Base-by-base conservation (phyloP, 768 basidiomycete genomes). In the Crassisporium funariophilum region DNA sequence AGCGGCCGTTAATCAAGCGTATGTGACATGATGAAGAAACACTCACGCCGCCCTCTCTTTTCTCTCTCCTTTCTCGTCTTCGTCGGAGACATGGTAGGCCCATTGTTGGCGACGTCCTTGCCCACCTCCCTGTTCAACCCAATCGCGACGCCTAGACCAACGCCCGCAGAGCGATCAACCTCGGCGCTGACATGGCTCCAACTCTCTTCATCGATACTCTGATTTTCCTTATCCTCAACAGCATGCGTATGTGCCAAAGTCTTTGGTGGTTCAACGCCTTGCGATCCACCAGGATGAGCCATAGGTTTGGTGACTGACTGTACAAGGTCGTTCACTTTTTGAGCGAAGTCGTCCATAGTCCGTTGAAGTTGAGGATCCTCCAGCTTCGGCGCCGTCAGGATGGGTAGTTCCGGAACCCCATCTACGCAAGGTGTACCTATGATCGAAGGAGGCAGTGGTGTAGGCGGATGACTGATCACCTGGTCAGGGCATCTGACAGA, bases 21-120 rank as follows among this genome's bases (percentile, higher is more conserved):
- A 11, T 19, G 46, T 17, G 29, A 12, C 23, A 37, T 21, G n/a
- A 19, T 25, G 23, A 41, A 33, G 38, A 42, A 34, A 22, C 27
- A 70, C 82, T 67, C 64, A 88, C 86, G 78, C 53, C 75, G 73
- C 22, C 61, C 66, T 46, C 77, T 84, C 59, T 73, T 76, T 41
- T 79, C 77, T 63, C 74, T 84, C 56, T 70, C 73, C 53, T 73
- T 77, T 55, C 65, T 77, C 19, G 61, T 62, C 34, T 69, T 69
- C 8, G 55, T 31, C 24, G 58, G 57, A 1, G 58, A 54, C 24
- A 55, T 42, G 9, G 46, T 55, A n/a, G 58, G 61, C 4, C 61
- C 58, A 16, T 64, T 48, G 40, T 67, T 66, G 13, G 50, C 49
- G 35, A 77, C 39, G 27, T 80, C 71, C 50, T 79, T 85, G 8